Percentiles rank a stretch among this genome's conserved stretches.
Conservation (phyloP, 2,329 filamentous ascomycete species). For the Diaporthe citri region DNA sequence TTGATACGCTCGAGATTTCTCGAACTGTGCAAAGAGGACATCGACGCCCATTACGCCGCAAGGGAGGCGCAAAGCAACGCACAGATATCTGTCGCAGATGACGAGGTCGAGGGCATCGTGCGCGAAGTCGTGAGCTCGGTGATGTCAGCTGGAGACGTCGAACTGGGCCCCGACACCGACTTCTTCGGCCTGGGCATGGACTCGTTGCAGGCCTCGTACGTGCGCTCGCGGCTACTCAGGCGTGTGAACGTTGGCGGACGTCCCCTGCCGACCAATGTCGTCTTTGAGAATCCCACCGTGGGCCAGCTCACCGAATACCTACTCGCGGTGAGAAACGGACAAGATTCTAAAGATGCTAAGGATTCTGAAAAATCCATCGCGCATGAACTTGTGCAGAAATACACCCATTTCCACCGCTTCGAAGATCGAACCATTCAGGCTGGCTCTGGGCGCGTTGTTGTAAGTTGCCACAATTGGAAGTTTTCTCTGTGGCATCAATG, state of each 20-base stretch:
- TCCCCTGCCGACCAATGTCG: slow-evolving; percentile 42
- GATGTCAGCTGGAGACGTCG: slow-evolving; percentile 12
- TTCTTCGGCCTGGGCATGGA: slow-evolving; percentile 47
- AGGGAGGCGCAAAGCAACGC: background rate
- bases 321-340: slow-evolving; percentile 42
- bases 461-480: slow-evolving; percentile 41
- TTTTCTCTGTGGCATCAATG: background rate
- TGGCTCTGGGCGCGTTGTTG: slow-evolving; percentile 48
- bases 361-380: slow-evolving; percentile 45
- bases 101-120: slow-evolving; percentile 6
- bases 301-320: slow-evolving; percentile 43
- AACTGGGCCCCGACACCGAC: slow-evolving; percentile 39
- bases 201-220: slow-evolving; percentile 46
- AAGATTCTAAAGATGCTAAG: slow-evolving; percentile 6
- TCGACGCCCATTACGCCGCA: slow-evolving; percentile 56
- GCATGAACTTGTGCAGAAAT: slow-evolving; percentile 54
- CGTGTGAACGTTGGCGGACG: slow-evolving; percentile 44
- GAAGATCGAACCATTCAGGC: slow-evolving; percentile 40
- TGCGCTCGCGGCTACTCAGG: slow-evolving; percentile 43
- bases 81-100: slow-evolving; percentile 35
- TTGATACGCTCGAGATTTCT: slow-evolving; percentile 67
- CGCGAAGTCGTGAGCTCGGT: slow-evolving; percentile 16
- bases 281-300: slow-evolving; percentile 48
- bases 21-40: slow-evolving; percentile 59
- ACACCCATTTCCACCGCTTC: slow-evolving; percentile 47